Percentiles rank a stretch among this genome's conserved stretches.
Evolutionary conservation across 768 basidiomycete species (phyloP).

Genomic region (Atractiella rhizophila): DNA sequence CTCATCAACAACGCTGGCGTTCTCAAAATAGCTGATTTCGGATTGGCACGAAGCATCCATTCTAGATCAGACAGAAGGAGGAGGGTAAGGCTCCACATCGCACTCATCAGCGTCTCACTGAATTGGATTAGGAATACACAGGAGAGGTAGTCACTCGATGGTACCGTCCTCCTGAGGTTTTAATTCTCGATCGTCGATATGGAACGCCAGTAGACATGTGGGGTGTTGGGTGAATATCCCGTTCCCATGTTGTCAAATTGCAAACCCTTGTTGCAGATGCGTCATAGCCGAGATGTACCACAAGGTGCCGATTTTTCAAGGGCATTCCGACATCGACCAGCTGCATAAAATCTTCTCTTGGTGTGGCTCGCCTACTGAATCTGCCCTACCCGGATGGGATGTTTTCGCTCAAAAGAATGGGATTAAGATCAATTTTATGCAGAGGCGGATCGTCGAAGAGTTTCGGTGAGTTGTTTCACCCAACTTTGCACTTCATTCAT

Average conservation of each 20-base stretch:
- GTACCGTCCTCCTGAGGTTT: constrained; percentile 80
- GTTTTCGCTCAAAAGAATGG: not conserved
- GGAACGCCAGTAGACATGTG: constrained; percentile 90
- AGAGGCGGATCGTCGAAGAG: not conserved
- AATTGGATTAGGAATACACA: constrained; percentile 48
- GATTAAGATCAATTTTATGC: not conserved
- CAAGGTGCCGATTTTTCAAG: constrained; percentile 60
- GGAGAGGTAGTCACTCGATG: constrained; percentile 86
- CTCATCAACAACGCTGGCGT: constrained; percentile 67
- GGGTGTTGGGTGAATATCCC: constrained; percentile 57
- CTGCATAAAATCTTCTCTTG: constrained; percentile 63
- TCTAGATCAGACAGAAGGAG: constrained; percentile 1
- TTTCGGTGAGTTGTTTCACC: not conserved
- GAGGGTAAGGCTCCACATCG: not conserved
- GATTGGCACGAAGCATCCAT: constrained; percentile 41
- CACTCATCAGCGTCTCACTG: not conserved
- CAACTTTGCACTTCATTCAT: not conserved
- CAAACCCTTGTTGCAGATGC: constrained; percentile 31
- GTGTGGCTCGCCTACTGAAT: constrained; percentile 50
- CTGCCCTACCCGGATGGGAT: constrained; percentile 23
- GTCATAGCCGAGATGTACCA: constrained; percentile 93
- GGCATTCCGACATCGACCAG: constrained; percentile 73
- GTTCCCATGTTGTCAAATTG: not conserved
- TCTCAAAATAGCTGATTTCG: constrained; percentile 82
- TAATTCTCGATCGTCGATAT: constrained; percentile 68